Base-by-base conservation (phyloP, 805 yeast genomes). In the Lachancea nothofagi region DNA sequence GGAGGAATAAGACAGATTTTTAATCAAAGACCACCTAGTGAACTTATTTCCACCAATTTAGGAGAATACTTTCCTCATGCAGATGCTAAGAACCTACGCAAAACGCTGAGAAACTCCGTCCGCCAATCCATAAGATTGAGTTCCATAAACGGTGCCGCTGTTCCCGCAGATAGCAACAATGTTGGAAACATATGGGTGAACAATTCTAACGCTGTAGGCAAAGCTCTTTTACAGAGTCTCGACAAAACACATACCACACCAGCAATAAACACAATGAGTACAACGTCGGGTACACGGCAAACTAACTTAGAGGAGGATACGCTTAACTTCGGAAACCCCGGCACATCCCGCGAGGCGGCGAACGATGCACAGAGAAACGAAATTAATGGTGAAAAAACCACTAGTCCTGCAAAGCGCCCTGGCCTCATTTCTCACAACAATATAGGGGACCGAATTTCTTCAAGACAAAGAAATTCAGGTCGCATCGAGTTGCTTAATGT, bases 1-100 rank as follows among this genome's bases (percentile, higher is more conserved):
- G 60, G 47, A 36, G 47, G 46, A 29, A 52, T 62, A 2, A 60
- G 71, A 40, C 59, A 64, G 33, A 57, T 84, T 43, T 80, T 81
- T 60, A 94, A 94, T 18, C 96, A 86, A 59, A 71, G 98, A 54
- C 98, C 98, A 5, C 89, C 97, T 1, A 80, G 93, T 44, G 95
- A 87, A 55, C 73, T 89, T 50, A 93, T 90, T 45, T 85, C 97
- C 1, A 79, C 89, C 2, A 87, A 90, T 54, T 66, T 90, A 47
- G 81, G 88, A 2, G 95, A 89, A 47, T 90, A 85, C 59, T 93
- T 93, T 69, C 98, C 98, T 0, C 82, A 80, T 28, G 80, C 95
- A 0, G 80, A 77, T 18, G 74, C 78, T 37, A 70, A 73, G 32
- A 81, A 81, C 42, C 70, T 93, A 46, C 83, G 83, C 45, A 79